Base-by-base conservation (phyloP, 106 monocot genomes). In the Allium sativum region DNA sequence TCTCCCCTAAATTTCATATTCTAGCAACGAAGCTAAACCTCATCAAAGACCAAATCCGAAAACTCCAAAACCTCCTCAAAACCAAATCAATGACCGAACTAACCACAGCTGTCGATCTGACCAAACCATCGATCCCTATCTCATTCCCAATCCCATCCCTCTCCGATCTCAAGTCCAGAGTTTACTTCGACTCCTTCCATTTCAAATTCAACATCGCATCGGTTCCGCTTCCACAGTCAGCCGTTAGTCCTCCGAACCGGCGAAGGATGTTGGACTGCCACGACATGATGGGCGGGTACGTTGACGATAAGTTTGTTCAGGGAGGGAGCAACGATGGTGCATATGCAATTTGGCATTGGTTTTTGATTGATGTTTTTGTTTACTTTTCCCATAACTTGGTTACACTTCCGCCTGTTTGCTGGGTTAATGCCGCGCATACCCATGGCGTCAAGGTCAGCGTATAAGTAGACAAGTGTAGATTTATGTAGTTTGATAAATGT, bases 321-420 rank as follows among this genome's bases (percentile, higher is more conserved):
- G 96, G 91, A 1, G 91, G 91, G 9, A 17, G n/a, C 43, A 84
- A 91, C 46, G 64, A 79, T 20, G 81, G 72, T 1, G 96, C 96
- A 15, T 96, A 91, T 58, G 75, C 78, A 41, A 69, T 96, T 9
- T 96, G 91, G 96, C 96, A 96, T 48, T 96, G 96, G 96, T 72
- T 82, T 46, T 63, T 91, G 58, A 84, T 96, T 73, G 91, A 96
- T 50, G 84, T 96, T 12, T 91, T 96, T 69, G 84, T 96, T 21
- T 96, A 96, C 72, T 96, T 96, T 78, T 96, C 96, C 8, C 96
- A 96, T 48, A 51, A 79, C 45, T 66, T 91, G 51, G 82, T 96
- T 63, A 83, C 87, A 1, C 57, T 96, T 9, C 96, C 96, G 44
- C 96, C 96, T 21, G 84, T 84, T 7, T 76, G 91, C 65, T 96